Percentiles rank a stretch among this genome's conserved stretches.
Conservation (phyloP, 2,329 filamentous ascomycete species). For the Clarireedia monteithiana region DNA sequence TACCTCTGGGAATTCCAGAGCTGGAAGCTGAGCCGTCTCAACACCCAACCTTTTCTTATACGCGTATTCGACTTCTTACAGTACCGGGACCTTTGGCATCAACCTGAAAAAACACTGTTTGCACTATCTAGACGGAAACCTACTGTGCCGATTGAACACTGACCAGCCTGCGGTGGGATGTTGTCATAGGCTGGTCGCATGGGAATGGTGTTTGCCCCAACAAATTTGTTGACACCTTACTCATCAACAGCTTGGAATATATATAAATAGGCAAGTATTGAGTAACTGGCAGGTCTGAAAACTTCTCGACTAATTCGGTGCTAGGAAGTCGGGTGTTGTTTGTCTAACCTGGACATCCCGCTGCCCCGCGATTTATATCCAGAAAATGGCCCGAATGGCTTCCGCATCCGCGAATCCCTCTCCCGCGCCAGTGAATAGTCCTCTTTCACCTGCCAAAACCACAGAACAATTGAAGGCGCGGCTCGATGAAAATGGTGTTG, state of each 20-base stretch:
- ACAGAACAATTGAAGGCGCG: slow-evolving; percentile 16
- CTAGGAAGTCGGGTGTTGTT: neutral
- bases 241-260: neutral
- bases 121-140: neutral
- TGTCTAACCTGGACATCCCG: neutral
- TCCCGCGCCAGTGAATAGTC: neutral
- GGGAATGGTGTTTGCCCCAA: neutral
- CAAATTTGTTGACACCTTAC: neutral
- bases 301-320: neutral
- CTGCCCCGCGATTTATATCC: neutral
- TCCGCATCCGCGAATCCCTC: slow-evolving; percentile 1
- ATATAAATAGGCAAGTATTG: neutral
- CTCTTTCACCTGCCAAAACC: slow-evolving; percentile 14
- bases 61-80: neutral
- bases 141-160: neutral
- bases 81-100: neutral
- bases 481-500: slow-evolving; percentile 18
- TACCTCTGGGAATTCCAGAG: neutral
- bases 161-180: neutral
- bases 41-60: neutral
- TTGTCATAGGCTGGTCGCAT: neutral
- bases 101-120: neutral
- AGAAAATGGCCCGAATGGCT: slow-evolving; percentile 10
- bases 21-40: neutral
- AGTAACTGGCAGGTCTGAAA: neutral